Evolutionary conservation across 805 yeast species (phyloP).

Genomic region (Cephaloascus albidus): DNA sequence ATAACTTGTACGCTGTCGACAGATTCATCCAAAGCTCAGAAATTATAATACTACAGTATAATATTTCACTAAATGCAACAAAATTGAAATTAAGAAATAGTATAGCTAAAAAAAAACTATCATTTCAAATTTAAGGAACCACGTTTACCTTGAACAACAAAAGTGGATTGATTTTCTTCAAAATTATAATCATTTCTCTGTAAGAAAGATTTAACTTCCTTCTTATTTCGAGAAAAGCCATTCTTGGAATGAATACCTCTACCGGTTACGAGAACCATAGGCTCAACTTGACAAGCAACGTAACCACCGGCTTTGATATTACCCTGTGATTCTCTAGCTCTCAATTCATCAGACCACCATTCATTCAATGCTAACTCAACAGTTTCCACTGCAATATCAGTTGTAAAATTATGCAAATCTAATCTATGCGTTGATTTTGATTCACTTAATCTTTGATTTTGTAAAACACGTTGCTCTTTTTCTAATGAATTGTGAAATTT

Average conservation of each 20-base stretch:
- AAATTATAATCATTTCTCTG: conserved; percentile 25
- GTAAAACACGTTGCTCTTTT: conserved; percentile 3
- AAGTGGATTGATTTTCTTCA: conserved; percentile 35
- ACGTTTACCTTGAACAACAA: conserved; percentile 32
- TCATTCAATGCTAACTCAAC: conserved; percentile 22
- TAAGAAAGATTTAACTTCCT: conserved; percentile 30
- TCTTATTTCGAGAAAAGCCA: conserved; percentile 42
- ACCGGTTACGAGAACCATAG: conserved; percentile 51
- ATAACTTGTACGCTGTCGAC: no score
- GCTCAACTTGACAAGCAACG: conserved; percentile 28
- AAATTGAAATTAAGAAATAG: no score
- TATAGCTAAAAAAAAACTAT: no score
- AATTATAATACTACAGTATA: no score
- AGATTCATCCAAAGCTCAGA: no score
- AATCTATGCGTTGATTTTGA: conserved; percentile 14
- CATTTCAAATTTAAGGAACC: not conserved
- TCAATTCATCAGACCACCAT: conserved; percentile 61
- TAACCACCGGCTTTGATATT: conserved; percentile 20
- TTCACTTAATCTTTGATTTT: not conserved
- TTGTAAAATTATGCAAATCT: conserved; percentile 51
- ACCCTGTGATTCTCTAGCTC: conserved; percentile 28
- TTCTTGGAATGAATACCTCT: conserved; percentile 60
- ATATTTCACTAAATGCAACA: no score
- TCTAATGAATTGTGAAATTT: conserved; percentile 7
- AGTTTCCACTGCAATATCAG: conserved; percentile 34